Conservation (phyloP, 2,329 filamentous ascomycete species). For the Huntiella abstrusa region DNA sequence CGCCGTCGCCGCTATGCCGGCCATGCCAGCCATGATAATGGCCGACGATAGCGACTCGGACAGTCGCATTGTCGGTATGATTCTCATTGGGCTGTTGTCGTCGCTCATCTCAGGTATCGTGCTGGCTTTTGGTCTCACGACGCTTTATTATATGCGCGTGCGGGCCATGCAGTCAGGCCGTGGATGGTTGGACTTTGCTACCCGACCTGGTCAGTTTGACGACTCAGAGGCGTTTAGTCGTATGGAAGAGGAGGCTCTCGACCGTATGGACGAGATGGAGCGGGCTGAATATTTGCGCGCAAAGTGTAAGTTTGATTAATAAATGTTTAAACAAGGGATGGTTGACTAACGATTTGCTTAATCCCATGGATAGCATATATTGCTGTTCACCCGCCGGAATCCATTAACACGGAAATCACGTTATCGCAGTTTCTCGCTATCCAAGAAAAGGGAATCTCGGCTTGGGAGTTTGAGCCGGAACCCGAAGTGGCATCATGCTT, state of each 20-base stretch:
- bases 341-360: neutral
- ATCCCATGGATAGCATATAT: slow-evolving; percentile 51
- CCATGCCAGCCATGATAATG: neutral
- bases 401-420: slow-evolving; percentile 88
- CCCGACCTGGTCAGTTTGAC: slow-evolving; percentile 86
- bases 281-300: slow-evolving; percentile 80
- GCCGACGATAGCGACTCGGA: slow-evolving; percentile 8
- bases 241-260: slow-evolving; percentile 88
- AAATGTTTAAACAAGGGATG: neutral
- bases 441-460: slow-evolving; percentile 97
- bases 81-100: slow-evolving; percentile 73
- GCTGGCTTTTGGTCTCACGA: slow-evolving; percentile 35
- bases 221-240: slow-evolving; percentile 88
- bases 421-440: slow-evolving; percentile 94
- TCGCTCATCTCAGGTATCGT: slow-evolving; percentile 71
- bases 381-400: slow-evolving; percentile 85
- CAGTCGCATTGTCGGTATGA: slow-evolving; percentile 12
- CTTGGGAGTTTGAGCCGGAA: slow-evolving; percentile 99
- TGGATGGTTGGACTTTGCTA: slow-evolving; percentile 58
- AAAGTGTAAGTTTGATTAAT: slow-evolving; percentile 46
- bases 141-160: slow-evolving; percentile 53
- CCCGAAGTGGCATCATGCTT: slow-evolving; percentile 98
- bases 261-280: slow-evolving; percentile 87
- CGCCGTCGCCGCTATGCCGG: too few species aligned
- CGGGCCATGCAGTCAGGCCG: slow-evolving; percentile 5